Evolutionary conservation across 768 basidiomycete species (phyloP), one percentile per base, ranked within the genome.

Genomic region (Rickenella mellea): DNA sequence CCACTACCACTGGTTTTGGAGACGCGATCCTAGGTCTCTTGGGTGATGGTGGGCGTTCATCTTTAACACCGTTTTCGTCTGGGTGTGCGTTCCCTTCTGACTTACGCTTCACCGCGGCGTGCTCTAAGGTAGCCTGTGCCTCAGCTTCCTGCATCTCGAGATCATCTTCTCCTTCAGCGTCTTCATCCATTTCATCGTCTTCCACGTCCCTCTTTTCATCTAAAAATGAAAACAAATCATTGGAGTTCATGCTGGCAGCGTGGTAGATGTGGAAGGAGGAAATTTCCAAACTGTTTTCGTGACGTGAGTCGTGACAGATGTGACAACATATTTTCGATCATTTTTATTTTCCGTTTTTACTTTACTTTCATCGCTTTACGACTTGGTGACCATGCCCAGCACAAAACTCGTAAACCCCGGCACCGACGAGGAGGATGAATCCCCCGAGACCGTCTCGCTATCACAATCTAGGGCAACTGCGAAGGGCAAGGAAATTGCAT

Each of bases 1-100:
- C 94, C 9, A 94, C 73, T 6, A 90, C 80, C 0, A 89, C 70
- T 6, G 91, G 87, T 41, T 73, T 71, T 4, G 81, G 80, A 2
- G 79, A 71, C 0, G 67, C 68, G n/a, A 78, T 48, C 28, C 83
- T 70, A 4, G 70, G 59, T 54, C 73, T 79, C 61, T 90, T 90
- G 1, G 61, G 51, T 2, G 63, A 59, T 2, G 69, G 63, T 14
- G 68, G 66, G 10, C 65, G 58, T 44, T 63, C 61, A 39, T 61
- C 58, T 30, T 53, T 58, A 27, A 55, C 55, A 39, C 48, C 55
- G 22, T 50, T 51, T 0, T 10, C 46, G 46, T 43, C 28, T 37
- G 37, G n/a, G 42, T 47, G 36, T 52, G 51, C n/a, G 46, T 52
- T 51, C 4, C 59, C 51, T 32, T 58, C 55, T 4, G 65, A 67